Base-by-base conservation (phyloP, 2,329 filamentous ascomycete species). In the Fusarium lyarnte region DNA sequence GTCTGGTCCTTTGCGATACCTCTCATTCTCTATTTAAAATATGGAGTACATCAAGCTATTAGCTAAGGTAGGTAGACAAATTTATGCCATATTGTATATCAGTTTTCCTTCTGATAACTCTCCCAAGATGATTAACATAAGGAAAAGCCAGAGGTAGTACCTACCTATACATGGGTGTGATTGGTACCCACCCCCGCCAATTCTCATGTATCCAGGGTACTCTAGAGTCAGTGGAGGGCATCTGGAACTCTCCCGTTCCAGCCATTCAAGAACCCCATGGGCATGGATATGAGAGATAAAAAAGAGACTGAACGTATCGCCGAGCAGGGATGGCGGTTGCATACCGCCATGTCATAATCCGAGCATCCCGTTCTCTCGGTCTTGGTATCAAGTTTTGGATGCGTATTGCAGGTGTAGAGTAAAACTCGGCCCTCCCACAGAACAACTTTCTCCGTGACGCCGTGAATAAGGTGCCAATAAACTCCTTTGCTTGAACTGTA, bases 111-210 rank as follows among this genome's bases (percentile, higher is more conserved):
- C 21, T n/a, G 14, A 49, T 25, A 25, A 9, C 11, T 19, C 8
- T 19, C 11, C 12, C 12, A 33, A 16, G 3, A 23, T 33, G 14
- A 33, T 14, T 3, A 10, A 10, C 21, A 2, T 33, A 10, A 16
- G 33, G 29, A 23, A 33, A 19, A 51, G 19, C 3, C 39, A 35
- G 31, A 47, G 16, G 3, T 29, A 33, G 27, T 29, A 29, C 8
- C 27, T 29, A 29, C 6, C 11, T 31, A 27, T 36, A 49, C 53
- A 14, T 33, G 21, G 21, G 11, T n/a, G 41, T n/a, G 41, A 31
- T 16, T 41, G 17, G 54, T 73, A 58, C 46, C 70, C 69, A 72
- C 70, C 70, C 70, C 69, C 70, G 46, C 69, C 47, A 51, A 73
- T 36, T 70, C 51, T 43, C 23, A 57, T 62, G 53, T 67, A 47